Percentiles rank a stretch among this genome's conserved stretches.
phyloP scores from a whole-genome alignment of 2,329 filamentous ascomycete genomes.

The Incumbomyces delicatus region DNA sequence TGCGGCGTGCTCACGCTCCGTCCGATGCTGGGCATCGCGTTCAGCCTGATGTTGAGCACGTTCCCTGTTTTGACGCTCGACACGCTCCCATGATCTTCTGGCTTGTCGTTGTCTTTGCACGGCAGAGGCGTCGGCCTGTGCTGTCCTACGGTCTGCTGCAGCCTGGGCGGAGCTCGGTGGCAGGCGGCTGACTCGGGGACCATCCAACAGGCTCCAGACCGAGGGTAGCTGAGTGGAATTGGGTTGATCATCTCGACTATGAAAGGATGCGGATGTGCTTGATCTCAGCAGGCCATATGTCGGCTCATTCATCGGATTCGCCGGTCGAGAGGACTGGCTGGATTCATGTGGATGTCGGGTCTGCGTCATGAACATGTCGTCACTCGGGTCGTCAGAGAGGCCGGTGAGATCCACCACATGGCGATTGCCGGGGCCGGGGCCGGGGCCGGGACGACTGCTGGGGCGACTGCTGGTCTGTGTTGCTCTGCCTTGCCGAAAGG shows the following conservation, averaged over 20 bases:
- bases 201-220: background rate
- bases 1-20: slow-evolving; percentile 1
- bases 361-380: slow-evolving; percentile 15
- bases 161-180: background rate
- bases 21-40: background rate
- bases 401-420: slow-evolving; percentile 14
- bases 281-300: slow-evolving; percentile 11
- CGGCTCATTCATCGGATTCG: slow-evolving; percentile 14
- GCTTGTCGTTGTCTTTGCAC: background rate
- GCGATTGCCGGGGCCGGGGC: background rate
- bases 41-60: slow-evolving; percentile 3
- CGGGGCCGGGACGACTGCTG: too few relatives aligned
- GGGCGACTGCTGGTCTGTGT: slow-evolving; percentile 1
- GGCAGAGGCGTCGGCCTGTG: background rate
- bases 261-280: slow-evolving; percentile 3
- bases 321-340: slow-evolving; percentile 5
- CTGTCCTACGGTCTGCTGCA: background rate
- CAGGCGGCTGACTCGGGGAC: background rate
- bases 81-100: slow-evolving; percentile 1
- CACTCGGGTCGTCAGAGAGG: slow-evolving; percentile 9
- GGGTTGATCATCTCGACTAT: slow-evolving; percentile 8
- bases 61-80: background rate
- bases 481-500: slow-evolving; percentile 12
- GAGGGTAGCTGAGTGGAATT: background rate
- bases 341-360: slow-evolving; percentile 18